Conservation (phyloP, 1,139 yeast species). For the Hyphopichia wangnamkhiaoensis region DNA sequence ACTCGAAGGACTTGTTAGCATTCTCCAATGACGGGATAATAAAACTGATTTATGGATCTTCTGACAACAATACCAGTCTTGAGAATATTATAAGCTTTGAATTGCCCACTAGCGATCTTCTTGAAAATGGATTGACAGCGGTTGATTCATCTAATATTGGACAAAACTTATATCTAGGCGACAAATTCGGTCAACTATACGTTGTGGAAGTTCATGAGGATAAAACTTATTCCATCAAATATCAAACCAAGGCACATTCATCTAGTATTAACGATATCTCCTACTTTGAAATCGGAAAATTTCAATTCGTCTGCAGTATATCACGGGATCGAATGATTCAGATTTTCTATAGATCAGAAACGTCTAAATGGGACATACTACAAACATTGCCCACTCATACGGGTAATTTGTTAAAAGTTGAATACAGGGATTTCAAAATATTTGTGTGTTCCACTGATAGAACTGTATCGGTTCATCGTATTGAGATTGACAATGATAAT, state of each 20-base stretch:
- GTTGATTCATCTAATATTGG: slow-evolving; percentile 21
- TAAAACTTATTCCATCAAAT: slow-evolving; percentile 11
- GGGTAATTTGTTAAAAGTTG: slow-evolving; percentile 49
- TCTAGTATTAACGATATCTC: slow-evolving; percentile 48
- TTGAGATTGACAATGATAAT: slow-evolving; percentile 21
- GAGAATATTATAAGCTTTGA: slow-evolving; percentile 15
- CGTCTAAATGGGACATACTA: slow-evolving; percentile 45
- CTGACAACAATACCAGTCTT: slow-evolving; percentile 10
- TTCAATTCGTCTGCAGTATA: slow-evolving; percentile 40
- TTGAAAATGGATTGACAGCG: slow-evolving; percentile 29
- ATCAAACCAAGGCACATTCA: slow-evolving; percentile 47
- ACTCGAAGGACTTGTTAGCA: slow-evolving; percentile 28
- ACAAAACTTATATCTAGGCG: slow-evolving; percentile 40
- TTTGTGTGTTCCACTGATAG: slow-evolving; percentile 62
- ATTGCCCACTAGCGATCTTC: slow-evolving; percentile 27
- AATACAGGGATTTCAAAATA: slow-evolving; percentile 30
- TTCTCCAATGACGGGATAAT: slow-evolving; percentile 46
- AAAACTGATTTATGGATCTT: slow-evolving; percentile 19
- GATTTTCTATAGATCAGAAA: slow-evolving; percentile 31
- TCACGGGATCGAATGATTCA: slow-evolving; percentile 68
- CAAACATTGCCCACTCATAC: slow-evolving; percentile 62
- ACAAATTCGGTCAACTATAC: slow-evolving; percentile 45
- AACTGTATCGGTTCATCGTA: slow-evolving; percentile 52
- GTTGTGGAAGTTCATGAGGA: slow-evolving; percentile 16
- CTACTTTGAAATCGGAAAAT: slow-evolving; percentile 24